Conservation (phyloP, 805 yeast genomes). For the Starmerella cellae region DNA sequence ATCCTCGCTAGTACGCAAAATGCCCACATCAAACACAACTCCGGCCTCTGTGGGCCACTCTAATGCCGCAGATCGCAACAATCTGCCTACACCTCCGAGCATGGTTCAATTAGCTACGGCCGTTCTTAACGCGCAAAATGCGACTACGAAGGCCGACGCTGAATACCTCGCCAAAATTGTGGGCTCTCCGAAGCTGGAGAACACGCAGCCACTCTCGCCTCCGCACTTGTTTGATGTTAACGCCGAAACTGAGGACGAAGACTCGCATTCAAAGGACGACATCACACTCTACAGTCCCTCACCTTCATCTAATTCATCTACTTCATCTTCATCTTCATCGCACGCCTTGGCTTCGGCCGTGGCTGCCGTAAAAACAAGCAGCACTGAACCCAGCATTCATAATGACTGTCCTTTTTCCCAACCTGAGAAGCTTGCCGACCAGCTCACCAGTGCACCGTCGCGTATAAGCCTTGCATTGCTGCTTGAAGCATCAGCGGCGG, state of each 20-base stretch:
- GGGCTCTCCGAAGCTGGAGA: background rate
- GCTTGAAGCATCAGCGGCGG: constrained; percentile 16
- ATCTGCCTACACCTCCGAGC: background rate
- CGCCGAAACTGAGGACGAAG: background rate
- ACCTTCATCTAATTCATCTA: too few species aligned
- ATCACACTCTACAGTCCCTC: background rate
- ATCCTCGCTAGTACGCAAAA: too few species aligned
- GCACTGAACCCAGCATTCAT: background rate
- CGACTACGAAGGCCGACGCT: background rate
- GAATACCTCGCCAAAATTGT: background rate
- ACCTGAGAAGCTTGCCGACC: background rate
- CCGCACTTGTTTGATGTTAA: background rate
- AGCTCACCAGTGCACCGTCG: background rate
- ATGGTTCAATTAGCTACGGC: background rate
- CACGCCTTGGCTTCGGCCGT: too few species aligned
- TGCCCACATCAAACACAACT: too few species aligned
- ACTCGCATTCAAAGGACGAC: background rate
- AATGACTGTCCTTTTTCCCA: too few species aligned
- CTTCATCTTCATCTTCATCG: too few species aligned
- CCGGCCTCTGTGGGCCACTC: too few species aligned
- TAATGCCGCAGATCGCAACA: too few species aligned
- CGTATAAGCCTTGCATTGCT: constrained; percentile 15
- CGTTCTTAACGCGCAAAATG: background rate
- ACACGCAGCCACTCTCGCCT: background rate
- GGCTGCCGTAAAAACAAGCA: background rate